Percentiles rank a stretch among this genome's conserved stretches.
These are phyloP conservation scores for Aspergillus bertholletiae DNA, from an alignment of 495 filamentous ascomycete species.

Conservation along the genomic window DNA sequence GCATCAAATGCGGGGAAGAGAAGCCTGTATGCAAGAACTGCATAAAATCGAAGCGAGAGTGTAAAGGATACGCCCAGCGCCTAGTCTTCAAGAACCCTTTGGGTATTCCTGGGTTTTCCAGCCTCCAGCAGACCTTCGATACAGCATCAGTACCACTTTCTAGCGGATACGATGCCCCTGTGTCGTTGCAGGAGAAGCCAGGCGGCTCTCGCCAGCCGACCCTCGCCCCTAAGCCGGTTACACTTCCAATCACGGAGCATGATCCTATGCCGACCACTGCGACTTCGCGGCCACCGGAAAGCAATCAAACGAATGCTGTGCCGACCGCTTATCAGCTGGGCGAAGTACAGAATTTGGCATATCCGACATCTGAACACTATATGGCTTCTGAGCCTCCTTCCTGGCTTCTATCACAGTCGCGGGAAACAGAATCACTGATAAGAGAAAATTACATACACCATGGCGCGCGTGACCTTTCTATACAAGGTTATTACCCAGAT, in stretches of 20 bases:
- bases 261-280: constrained; percentile 1
- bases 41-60: constrained; percentile 88
- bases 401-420: background rate
- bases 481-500: background rate
- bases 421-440: background rate
- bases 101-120: constrained; percentile 49
- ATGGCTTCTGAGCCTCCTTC: background rate
- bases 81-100: constrained; percentile 90
- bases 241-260: constrained; percentile 13
- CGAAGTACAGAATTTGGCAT: background rate
- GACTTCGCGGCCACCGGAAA: background rate
- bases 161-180: constrained; percentile 15
- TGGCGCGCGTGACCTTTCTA: background rate
- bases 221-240: constrained; percentile 31
- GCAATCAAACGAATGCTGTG: background rate
- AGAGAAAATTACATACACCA: background rate
- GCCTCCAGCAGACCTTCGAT: constrained; percentile 20
- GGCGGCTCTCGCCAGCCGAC: constrained; percentile 29
- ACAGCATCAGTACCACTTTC: constrained; percentile 17
- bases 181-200: constrained; percentile 31
- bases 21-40: constrained; percentile 89
- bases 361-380: background rate
- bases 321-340: background rate
- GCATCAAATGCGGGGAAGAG: constrained; percentile 97
- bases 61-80: constrained; percentile 91